These are phyloP conservation scores for Silene latifolia DNA, from an alignment of 148 eudicot genomes.

Conservation along the genomic window DNA sequence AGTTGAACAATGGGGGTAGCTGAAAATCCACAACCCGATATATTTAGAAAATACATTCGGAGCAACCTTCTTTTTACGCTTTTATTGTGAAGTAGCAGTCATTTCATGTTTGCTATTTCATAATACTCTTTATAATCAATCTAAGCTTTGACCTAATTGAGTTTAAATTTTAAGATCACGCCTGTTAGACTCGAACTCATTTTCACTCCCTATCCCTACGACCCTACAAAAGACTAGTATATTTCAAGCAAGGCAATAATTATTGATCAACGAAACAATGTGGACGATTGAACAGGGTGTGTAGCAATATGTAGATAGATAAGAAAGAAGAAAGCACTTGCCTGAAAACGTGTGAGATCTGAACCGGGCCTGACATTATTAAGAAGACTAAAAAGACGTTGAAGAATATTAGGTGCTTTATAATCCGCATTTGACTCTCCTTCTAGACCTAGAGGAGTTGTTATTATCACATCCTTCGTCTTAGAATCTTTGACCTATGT, in stretches of 20 bases:
- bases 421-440: conserved; percentile 33
- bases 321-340: conserved; percentile 2
- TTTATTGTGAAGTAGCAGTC: not conserved
- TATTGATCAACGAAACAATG: not conserved
- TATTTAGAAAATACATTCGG: not conserved
- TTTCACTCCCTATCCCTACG: too few relatives aligned
- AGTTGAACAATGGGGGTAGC: conserved; percentile 75
- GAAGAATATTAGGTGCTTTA: conserved; percentile 54
- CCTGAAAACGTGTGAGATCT: conserved; percentile 72
- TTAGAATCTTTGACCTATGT: conserved; percentile 13
- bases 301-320: too few relatives aligned
- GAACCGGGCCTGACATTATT: conserved; percentile 55
- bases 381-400: conserved; percentile 55
- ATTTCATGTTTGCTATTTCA: too few relatives aligned
- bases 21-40: conserved; percentile 20
- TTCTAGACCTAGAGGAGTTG: conserved; percentile 55
- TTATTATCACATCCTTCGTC: conserved; percentile 31
- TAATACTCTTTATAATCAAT: too few relatives aligned
- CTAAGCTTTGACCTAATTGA: too few relatives aligned
- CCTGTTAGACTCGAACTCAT: too few relatives aligned
- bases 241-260: not conserved
- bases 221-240: too few relatives aligned
- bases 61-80: too few relatives aligned
- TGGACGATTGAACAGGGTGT: too few relatives aligned
- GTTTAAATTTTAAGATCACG: too few relatives aligned